Evolutionary conservation across 352 stramenopile species (phyloP).

Genomic region (Globisporangium mamillatum): DNA sequence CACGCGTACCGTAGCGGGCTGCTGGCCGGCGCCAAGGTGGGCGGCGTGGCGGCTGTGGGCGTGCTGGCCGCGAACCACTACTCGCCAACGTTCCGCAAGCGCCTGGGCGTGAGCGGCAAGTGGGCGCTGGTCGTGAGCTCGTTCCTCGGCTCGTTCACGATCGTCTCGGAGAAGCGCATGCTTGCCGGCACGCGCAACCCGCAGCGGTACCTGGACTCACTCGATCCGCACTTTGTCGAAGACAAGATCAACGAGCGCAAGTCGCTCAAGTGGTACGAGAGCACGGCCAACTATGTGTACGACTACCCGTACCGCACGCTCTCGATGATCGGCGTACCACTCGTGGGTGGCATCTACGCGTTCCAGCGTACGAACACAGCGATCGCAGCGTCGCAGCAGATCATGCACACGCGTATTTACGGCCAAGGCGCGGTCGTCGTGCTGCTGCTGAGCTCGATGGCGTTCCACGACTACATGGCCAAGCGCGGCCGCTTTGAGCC

Average conservation of each 20-base stretch:
- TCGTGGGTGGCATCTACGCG: constrained; percentile 72
- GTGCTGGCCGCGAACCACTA: constrained; percentile 57
- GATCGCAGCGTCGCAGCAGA: constrained; percentile 75
- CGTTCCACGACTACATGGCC: constrained; percentile 83
- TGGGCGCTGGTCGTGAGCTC: constrained; percentile 63
- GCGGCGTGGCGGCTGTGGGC: constrained; percentile 21
- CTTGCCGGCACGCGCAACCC: constrained; percentile 67
- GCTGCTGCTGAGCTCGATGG: constrained; percentile 75
- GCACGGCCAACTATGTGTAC: constrained; percentile 71
- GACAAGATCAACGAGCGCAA: constrained; percentile 28
- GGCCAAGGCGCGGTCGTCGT: constrained; percentile 66
- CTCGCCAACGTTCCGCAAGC: constrained; percentile 65
- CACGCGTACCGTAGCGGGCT: constrained; percentile 64
- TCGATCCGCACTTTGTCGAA: constrained; percentile 50
- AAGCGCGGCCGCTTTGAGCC: constrained; percentile 64
- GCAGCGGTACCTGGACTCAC: constrained; percentile 58
- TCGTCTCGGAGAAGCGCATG: constrained; percentile 63
- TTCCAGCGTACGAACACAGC: constrained; percentile 69
- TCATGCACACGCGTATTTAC: constrained; percentile 88
- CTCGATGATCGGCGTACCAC: constrained; percentile 43
- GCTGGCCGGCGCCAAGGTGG: constrained; percentile 38
- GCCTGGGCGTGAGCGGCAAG: constrained; percentile 72
- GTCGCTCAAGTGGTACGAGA: constrained; percentile 56
- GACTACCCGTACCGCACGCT: constrained; percentile 76
- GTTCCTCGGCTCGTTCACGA: constrained; percentile 59